phyloP scores from a whole-genome alignment of 805 yeast species.

The Candida nanaspora region DNA sequence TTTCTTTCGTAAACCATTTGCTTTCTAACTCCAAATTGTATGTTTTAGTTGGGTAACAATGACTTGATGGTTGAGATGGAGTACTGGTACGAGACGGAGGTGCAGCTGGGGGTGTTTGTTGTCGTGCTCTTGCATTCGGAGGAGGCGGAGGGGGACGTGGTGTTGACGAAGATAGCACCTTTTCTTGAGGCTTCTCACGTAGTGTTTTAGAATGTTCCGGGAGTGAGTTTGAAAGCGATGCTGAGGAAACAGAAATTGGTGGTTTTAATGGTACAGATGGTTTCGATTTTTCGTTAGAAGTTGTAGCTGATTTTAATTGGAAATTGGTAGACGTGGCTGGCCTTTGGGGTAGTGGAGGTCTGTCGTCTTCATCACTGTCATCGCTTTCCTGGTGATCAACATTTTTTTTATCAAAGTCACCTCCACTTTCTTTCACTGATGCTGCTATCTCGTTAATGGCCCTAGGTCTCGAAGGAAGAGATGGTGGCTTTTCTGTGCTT shows the following conservation, averaged over 20 bases:
- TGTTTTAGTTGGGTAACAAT: too few relatives aligned
- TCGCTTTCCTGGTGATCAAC: neutral
- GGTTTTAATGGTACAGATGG: constrained; percentile 8
- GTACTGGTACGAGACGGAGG: constrained; percentile 10
- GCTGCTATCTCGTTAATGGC: too few relatives aligned
- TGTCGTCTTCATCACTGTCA: neutral
- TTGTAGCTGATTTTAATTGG: too few relatives aligned
- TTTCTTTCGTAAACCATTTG: constrained; percentile 38
- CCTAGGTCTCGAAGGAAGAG: neutral
- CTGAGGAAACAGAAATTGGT: too few relatives aligned
- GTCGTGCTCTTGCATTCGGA: constrained; percentile 19
- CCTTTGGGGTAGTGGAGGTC: constrained; percentile 1
- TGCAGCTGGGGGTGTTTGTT: constrained; percentile 17
- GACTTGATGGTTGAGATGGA: too few relatives aligned
- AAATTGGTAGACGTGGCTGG: neutral
- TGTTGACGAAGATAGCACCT: neutral
- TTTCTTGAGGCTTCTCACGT: too few relatives aligned
- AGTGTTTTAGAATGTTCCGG: neutral
- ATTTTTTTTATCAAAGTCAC: neutral
- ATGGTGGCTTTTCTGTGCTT: neutral
- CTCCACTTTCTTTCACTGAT: neutral
- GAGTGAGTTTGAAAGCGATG: neutral
- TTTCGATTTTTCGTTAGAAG: neutral
- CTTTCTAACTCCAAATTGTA: constrained; percentile 35
- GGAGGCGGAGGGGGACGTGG: constrained; percentile 3